Evolutionary conservation across 1,139 yeast genomes (phyloP).

Genomic region (Geotrichum australiense): DNA sequence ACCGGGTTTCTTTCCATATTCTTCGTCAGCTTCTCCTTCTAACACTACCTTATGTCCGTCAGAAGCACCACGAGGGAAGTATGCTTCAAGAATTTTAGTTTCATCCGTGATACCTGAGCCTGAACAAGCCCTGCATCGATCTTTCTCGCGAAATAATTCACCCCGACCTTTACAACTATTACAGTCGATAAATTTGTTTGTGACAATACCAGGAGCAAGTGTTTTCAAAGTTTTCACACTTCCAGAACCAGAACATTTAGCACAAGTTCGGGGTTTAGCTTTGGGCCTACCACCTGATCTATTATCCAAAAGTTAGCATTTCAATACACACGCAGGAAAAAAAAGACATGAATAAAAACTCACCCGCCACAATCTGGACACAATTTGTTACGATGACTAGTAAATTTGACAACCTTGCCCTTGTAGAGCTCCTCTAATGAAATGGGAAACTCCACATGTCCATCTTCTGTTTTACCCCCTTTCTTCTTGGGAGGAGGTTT

Average conservation of each 20-base stretch:
- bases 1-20: slow-evolving; percentile 62
- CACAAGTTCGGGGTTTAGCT: slow-evolving; percentile 53
- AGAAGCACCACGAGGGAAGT: slow-evolving; percentile 62
- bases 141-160: slow-evolving; percentile 51
- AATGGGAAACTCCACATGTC: slow-evolving; percentile 54
- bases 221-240: slow-evolving; percentile 51
- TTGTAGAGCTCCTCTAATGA: slow-evolving; percentile 71
- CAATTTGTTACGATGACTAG: slow-evolving; percentile 63
- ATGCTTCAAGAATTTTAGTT: slow-evolving; percentile 69
- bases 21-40: slow-evolving; percentile 70
- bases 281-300: slow-evolving; percentile 54
- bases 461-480: slow-evolving; percentile 53
- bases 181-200: slow-evolving; percentile 60
- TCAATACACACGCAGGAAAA: not conserved
- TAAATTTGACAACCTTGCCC: slow-evolving; percentile 75
- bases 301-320: not conserved
- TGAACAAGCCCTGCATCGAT: slow-evolving; percentile 68
- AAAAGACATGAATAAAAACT: slow-evolving; percentile 5
- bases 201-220: slow-evolving; percentile 70
- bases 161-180: slow-evolving; percentile 70
- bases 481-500: slow-evolving; percentile 17
- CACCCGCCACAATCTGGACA: slow-evolving; percentile 66
- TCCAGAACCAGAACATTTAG: slow-evolving; percentile 71
- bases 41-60: slow-evolving; percentile 57
- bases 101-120: slow-evolving; percentile 62